Percentiles rank a stretch among this genome's conserved stretches.
phyloP scores from a whole-genome alignment of 2,329 filamentous ascomycete species.

The Lecanicillium sp. region DNA sequence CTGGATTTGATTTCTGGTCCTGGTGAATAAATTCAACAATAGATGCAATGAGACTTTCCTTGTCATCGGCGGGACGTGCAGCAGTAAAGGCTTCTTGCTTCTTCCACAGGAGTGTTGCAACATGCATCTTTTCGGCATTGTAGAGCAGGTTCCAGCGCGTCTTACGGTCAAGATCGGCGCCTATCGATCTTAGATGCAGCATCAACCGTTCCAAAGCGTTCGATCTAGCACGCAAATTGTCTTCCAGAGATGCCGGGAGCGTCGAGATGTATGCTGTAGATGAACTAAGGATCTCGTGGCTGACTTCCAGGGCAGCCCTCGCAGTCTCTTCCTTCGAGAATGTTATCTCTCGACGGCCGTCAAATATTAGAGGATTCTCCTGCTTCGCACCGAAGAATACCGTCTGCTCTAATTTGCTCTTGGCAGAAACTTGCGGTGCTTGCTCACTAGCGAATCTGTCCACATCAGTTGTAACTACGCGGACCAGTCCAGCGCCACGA shows the following conservation, averaged over 20 bases:
- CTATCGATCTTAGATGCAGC: constrained; percentile 57
- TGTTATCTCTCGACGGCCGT: constrained; percentile 53
- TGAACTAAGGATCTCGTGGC: constrained; percentile 73
- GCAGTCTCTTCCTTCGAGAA: constrained; percentile 67
- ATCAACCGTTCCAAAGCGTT: constrained; percentile 70
- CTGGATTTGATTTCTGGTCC: constrained; percentile 61
- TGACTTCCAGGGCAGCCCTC: constrained; percentile 68
- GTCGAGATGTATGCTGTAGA: constrained; percentile 65
- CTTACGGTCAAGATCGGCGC: constrained; percentile 54
- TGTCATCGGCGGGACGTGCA: constrained; percentile 48
- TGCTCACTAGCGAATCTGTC: constrained; percentile 50
- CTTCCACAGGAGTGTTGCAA: constrained; percentile 72
- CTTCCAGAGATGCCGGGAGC: constrained; percentile 67
- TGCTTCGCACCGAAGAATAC: constrained; percentile 82
- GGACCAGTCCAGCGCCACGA: constrained; percentile 53
- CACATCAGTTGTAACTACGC: constrained; percentile 49
- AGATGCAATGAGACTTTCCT: constrained; percentile 63
- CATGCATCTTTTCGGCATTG: constrained; percentile 81
- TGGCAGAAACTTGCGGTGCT: constrained; percentile 63
- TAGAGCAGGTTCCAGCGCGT: constrained; percentile 77
- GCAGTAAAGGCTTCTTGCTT: constrained; percentile 63
- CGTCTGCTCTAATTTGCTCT: constrained; percentile 86
- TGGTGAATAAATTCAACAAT: constrained; percentile 71
- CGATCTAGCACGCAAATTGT: constrained; percentile 67
- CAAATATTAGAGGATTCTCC: constrained; percentile 83